Evolutionary conservation across 768 basidiomycete genomes (phyloP).

Genomic region (Steccherinum ochraceum): DNA sequence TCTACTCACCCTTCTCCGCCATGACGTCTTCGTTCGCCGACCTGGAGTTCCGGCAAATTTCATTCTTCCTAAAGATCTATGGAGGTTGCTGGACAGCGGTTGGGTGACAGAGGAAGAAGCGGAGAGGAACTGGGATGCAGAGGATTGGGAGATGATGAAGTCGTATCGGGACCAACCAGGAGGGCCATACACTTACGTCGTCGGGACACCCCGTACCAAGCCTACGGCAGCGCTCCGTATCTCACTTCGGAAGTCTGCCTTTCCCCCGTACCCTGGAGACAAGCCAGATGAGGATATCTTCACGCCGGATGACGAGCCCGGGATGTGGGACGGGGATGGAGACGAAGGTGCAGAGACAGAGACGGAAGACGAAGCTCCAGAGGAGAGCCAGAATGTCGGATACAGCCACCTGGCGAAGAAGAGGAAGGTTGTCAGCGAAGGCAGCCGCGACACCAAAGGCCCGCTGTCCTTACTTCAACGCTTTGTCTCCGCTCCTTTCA

Average conservation of each 20-base stretch:
- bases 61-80: slow-evolving; percentile 15
- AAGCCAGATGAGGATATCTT: slow-evolving; percentile 18
- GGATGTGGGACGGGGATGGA: slow-evolving; percentile 14
- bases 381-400: background rate
- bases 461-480: too few species aligned
- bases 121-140: slow-evolving; percentile 12
- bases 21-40: slow-evolving; percentile 25
- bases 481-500: too few species aligned
- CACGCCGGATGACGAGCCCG: slow-evolving; percentile 18
- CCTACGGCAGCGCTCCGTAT: slow-evolving; percentile 20
- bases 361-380: background rate
- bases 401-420: background rate
- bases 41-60: slow-evolving; percentile 2
- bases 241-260: slow-evolving; percentile 10
- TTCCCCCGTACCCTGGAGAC: slow-evolving; percentile 8
- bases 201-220: slow-evolving; percentile 6
- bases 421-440: too few species aligned
- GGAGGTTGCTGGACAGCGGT: slow-evolving; percentile 20
- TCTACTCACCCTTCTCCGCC: slow-evolving; percentile 14
- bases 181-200: slow-evolving; percentile 19
- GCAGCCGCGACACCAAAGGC: too few species aligned
- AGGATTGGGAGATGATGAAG: slow-evolving; percentile 14
- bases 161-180: slow-evolving; percentile 16
- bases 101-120: slow-evolving; percentile 23
- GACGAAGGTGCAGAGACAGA: background rate